Conservation (phyloP, 2,329 filamentous ascomycete genomes). For the Fusarium sp. region DNA sequence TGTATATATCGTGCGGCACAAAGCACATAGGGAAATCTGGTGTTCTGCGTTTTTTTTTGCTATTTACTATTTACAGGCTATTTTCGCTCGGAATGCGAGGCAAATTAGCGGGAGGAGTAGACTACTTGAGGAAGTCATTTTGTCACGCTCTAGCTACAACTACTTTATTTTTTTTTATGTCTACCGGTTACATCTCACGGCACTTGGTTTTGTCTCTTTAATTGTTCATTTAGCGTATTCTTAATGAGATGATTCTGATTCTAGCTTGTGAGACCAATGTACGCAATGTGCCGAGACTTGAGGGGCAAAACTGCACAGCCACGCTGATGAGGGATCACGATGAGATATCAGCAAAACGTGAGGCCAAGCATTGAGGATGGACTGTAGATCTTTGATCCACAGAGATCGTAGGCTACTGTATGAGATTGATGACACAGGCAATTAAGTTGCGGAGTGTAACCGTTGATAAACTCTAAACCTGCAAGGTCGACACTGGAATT, state of each 20-base stretch:
- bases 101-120: conserved; percentile 17
- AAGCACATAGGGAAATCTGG: conserved; percentile 42
- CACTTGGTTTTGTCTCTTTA: background rate
- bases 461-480: background rate
- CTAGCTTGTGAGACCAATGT: background rate
- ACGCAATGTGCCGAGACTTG: conserved; percentile 1
- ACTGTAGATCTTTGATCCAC: background rate
- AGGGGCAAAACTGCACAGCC: conserved; percentile 30
- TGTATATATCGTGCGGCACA: conserved; percentile 44
- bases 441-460: background rate
- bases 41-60: conserved; percentile 32
- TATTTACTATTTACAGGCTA: conserved; percentile 6
- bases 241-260: conserved; percentile 8
- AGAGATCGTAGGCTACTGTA: background rate
- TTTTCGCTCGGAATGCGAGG: background rate
- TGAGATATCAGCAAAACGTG: background rate
- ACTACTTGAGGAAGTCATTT: conserved; percentile 5
- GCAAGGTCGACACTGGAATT: background rate
- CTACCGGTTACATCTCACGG: background rate
- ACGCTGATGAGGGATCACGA: conserved; percentile 1
- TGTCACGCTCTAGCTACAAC: background rate
- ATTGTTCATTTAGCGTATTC: conserved; percentile 8
- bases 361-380: background rate
- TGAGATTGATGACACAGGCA: background rate
- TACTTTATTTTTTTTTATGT: conserved; percentile 19